Conservation (phyloP, 1,139 yeast genomes). For the Suhomyces wounanorum region DNA sequence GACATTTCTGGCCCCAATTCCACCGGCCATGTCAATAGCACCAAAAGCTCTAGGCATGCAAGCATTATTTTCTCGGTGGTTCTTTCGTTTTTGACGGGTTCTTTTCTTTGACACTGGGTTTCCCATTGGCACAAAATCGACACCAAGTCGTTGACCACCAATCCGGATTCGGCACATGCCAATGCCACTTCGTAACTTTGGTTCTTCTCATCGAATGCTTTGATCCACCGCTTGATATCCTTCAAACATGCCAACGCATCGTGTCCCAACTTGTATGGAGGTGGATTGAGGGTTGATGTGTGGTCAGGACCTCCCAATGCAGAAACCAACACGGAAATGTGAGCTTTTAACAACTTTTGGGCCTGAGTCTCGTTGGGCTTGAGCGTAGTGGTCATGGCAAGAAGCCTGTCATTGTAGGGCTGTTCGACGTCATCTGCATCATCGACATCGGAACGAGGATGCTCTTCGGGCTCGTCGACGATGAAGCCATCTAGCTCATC, state of each 20-base stretch:
- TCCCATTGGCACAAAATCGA: slow-evolving; percentile 83
- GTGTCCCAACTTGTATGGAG: slow-evolving; percentile 78
- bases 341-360: slow-evolving; percentile 58
- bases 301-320: slow-evolving; percentile 84
- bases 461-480: slow-evolving; percentile 17
- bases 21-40: slow-evolving; percentile 85
- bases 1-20: slow-evolving; percentile 48
- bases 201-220: slow-evolving; percentile 74
- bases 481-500: slow-evolving; percentile 17
- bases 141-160: slow-evolving; percentile 70
- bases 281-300: slow-evolving; percentile 39
- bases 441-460: slow-evolving; percentile 17
- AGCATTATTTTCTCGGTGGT: slow-evolving; percentile 64
- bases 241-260: slow-evolving; percentile 89
- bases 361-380: slow-evolving; percentile 42
- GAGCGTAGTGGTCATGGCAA: slow-evolving; percentile 28
- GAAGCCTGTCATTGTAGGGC: slow-evolving; percentile 30
- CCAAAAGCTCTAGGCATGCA: slow-evolving; percentile 75
- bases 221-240: slow-evolving; percentile 86
- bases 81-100: slow-evolving; percentile 30
- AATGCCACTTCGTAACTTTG: slow-evolving; percentile 78
- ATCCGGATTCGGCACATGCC: slow-evolving; percentile 81
- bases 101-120: slow-evolving; percentile 26
- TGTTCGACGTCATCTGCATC: slow-evolving; percentile 19
- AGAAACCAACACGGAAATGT: slow-evolving; percentile 69